Evolutionary conservation across 2,329 filamentous ascomycete species (phyloP).

Genomic region (Alternaria arbusti): DNA sequence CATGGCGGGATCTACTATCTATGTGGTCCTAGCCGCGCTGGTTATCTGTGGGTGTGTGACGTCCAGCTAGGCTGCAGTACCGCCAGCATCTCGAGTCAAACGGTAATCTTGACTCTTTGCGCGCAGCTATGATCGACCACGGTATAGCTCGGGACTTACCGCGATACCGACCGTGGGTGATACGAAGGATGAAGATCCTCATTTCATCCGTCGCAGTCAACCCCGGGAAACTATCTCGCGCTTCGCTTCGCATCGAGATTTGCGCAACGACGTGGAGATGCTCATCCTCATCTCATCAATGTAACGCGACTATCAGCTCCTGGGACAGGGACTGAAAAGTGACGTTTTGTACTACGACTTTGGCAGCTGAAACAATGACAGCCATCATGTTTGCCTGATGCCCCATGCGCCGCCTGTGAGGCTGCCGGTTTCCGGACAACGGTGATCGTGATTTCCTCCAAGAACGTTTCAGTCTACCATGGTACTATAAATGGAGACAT

Average conservation of each 20-base stretch:
- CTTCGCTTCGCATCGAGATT: background rate
- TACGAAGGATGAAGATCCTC: background rate
- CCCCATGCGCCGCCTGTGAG: background rate
- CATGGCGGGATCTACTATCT: background rate
- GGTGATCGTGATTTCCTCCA: slow-evolving; percentile 1
- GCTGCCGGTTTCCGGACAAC: background rate
- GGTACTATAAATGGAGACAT: slow-evolving; percentile 8
- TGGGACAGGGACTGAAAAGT: background rate
- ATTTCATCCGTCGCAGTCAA: background rate
- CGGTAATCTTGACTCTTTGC: background rate
- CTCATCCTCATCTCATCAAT: background rate
- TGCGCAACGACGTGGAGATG: background rate
- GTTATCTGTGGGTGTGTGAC: background rate
- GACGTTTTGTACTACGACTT: background rate
- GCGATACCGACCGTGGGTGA: background rate
- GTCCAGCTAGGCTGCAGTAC: background rate
- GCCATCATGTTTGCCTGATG: background rate
- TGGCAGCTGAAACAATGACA: background rate
- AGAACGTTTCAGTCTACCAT: background rate
- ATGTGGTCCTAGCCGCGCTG: background rate
- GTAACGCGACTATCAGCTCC: background rate
- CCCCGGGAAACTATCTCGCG: background rate
- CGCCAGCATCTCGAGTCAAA: background rate
- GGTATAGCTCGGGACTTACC: background rate
- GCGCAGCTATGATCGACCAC: background rate